phyloP scores from a whole-genome alignment of 768 basidiomycete species.

The Lyophyllum atratum region DNA sequence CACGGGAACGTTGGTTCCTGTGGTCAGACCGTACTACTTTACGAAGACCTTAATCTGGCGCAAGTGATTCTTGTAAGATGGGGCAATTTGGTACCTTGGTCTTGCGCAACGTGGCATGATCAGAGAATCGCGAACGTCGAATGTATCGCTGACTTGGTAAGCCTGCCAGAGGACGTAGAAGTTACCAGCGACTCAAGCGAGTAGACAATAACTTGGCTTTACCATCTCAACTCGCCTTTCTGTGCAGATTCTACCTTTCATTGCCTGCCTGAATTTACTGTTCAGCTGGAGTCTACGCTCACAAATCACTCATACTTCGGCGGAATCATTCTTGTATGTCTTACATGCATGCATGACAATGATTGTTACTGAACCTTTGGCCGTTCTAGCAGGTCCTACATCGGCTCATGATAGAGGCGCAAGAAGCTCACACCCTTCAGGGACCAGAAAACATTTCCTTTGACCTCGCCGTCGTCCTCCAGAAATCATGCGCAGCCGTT shows the following conservation, averaged over 20 bases:
- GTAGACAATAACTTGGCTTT: conserved; percentile 59
- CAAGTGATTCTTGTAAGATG: conserved; percentile 58
- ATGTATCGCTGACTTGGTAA: conserved; percentile 49
- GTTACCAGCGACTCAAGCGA: neutral
- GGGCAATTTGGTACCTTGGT: conserved; percentile 60
- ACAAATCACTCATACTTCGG: neutral
- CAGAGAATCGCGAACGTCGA: conserved; percentile 50
- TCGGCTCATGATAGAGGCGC: conserved; percentile 18
- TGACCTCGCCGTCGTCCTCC: conserved; percentile 24
- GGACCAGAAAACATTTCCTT: conserved; percentile 1
- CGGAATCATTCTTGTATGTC: conserved; percentile 12
- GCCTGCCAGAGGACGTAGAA: conserved; percentile 14
- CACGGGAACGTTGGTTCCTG: neutral
- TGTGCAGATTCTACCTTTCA: neutral
- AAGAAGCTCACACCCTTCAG: neutral
- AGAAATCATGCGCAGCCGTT: conserved; percentile 28
- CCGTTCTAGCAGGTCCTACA: conserved; percentile 27
- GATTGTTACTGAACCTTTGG: neutral
- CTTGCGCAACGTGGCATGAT: conserved; percentile 66
- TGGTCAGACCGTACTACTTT: conserved; percentile 12
- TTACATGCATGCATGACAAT: neutral
- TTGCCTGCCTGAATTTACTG: conserved; percentile 1
- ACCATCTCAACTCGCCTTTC: conserved; percentile 34
- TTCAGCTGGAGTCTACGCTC: neutral
- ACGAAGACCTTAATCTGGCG: conserved; percentile 38